A percentile compares a stretch with the other conserved stretches of the same genome.
These are phyloP conservation scores for Acacia crassicarpa DNA, from an alignment of 306 rosid species.

Conservation along the genomic window DNA sequence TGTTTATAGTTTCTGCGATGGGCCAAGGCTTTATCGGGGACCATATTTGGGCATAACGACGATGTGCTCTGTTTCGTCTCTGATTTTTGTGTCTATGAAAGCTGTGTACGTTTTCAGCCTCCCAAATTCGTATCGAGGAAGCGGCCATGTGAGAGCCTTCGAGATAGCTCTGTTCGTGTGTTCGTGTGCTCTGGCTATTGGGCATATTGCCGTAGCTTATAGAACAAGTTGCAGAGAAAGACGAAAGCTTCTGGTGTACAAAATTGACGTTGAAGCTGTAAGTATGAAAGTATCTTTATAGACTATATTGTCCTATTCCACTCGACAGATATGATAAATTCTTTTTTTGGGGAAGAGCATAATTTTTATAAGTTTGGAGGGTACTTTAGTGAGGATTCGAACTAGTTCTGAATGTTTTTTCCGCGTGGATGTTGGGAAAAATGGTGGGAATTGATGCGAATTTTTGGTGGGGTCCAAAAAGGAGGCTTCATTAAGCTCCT, in stretches of 20 bases:
- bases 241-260: slow-evolving; percentile 71
- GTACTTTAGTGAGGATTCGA: background rate
- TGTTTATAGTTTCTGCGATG: slow-evolving; percentile 75
- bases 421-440: background rate
- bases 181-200: slow-evolving; percentile 59
- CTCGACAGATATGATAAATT: background rate
- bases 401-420: background rate
- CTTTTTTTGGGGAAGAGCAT: background rate
- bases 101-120: slow-evolving; percentile 54
- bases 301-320: background rate
- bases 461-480: background rate
- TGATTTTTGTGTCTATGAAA: slow-evolving; percentile 58
- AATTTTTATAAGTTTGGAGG: background rate
- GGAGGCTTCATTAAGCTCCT: slow-evolving; percentile 20
- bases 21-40: slow-evolving; percentile 63
- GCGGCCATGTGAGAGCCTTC: slow-evolving; percentile 35
- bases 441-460: background rate
- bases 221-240: slow-evolving; percentile 77
- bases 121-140: slow-evolving; percentile 26
- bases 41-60: slow-evolving; percentile 70
- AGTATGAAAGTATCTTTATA: slow-evolving; percentile 26
- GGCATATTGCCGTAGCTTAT: slow-evolving; percentile 64
- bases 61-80: slow-evolving; percentile 52
- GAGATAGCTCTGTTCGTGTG: slow-evolving; percentile 58
- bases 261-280: slow-evolving; percentile 79